Conservation (phyloP, 768 basidiomycete species). For the Tulasnella sp. region DNA sequence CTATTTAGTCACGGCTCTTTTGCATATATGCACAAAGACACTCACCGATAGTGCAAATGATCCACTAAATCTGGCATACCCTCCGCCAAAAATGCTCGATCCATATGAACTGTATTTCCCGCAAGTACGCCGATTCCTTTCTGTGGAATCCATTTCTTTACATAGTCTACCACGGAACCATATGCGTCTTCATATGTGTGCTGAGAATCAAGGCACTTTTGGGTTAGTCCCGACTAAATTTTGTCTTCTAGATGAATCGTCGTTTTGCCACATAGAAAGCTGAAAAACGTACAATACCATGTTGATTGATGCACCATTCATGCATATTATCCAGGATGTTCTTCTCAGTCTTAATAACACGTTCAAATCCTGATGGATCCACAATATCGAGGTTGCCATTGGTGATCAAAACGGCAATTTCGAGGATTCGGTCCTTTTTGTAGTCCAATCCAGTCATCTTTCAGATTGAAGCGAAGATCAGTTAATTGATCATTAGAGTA, state of each 20-base stretch:
- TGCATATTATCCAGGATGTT: slow-evolving; percentile 60
- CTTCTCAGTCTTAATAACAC: slow-evolving; percentile 62
- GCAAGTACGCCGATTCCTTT: slow-evolving; percentile 55
- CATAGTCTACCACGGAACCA: slow-evolving; percentile 52
- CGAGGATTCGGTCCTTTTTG: slow-evolving; percentile 55
- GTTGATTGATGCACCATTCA: slow-evolving; percentile 75
- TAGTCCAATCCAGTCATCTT: slow-evolving; percentile 64
- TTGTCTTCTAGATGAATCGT: not conserved
- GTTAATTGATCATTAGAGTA: not conserved
- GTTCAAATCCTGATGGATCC: slow-evolving; percentile 60
- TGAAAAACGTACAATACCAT: slow-evolving; percentile 58
- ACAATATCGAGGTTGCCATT: slow-evolving; percentile 69
- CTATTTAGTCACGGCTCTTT: not conserved
- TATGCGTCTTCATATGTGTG: slow-evolving; percentile 49
- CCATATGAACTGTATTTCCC: slow-evolving; percentile 77
- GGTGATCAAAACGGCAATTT: slow-evolving; percentile 71
- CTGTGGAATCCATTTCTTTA: slow-evolving; percentile 73
- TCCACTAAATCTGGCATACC: slow-evolving; percentile 73
- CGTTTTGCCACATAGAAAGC: slow-evolving; percentile 18
- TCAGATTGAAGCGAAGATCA: not conserved
- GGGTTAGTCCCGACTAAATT: slow-evolving; percentile 63
- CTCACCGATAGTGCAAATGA: slow-evolving; percentile 31
- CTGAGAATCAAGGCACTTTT: slow-evolving; percentile 61
- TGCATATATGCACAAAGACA: slow-evolving; percentile 19
- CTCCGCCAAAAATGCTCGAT: slow-evolving; percentile 54